Evolutionary conservation across 139 green algal genomes (phyloP).

Genomic region (Pseudopediastrum boryanum): DNA sequence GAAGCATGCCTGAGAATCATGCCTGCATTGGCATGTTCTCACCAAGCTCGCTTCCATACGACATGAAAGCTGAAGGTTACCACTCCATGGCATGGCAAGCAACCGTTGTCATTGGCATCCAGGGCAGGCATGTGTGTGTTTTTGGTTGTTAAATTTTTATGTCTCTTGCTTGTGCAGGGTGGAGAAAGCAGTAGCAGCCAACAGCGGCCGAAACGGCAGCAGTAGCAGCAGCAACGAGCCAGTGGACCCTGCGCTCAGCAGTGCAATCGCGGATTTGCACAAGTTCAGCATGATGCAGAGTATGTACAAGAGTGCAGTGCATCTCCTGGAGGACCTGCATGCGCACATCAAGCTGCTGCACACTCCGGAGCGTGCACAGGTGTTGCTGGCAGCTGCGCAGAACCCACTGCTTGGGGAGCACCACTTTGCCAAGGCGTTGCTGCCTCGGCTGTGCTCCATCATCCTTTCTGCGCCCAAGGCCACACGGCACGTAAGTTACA

Average conservation of each 20-base stretch:
- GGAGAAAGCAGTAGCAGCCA: slow-evolving; percentile 15
- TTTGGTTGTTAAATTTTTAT: no score
- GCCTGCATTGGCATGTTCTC: no score
- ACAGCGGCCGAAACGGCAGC: slow-evolving; percentile 8
- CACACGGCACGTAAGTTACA: slow-evolving; percentile 57
- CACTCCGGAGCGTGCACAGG: slow-evolving; percentile 78
- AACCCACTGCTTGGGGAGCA: slow-evolving; percentile 78
- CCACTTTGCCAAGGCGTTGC: slow-evolving; percentile 61
- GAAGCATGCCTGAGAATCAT: no score
- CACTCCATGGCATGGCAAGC: no score
- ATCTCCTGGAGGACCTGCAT: slow-evolving; percentile 72
- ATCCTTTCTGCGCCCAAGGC: slow-evolving; percentile 69
- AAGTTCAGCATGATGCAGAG: slow-evolving; percentile 43
- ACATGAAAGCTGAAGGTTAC: no score
- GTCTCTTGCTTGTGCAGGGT: slow-evolving; percentile 37
- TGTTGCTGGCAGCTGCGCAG: slow-evolving; percentile 83
- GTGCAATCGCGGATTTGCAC: slow-evolving; percentile 47
- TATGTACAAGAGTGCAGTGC: slow-evolving; percentile 60
- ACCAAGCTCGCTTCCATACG: no score
- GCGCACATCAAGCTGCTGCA: slow-evolving; percentile 74
- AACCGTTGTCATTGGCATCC: no score
- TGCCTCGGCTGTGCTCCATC: slow-evolving; percentile 78
- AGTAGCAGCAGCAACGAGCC: slow-evolving; percentile 14
- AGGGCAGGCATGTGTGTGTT: no score
- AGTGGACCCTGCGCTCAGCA: slow-evolving; percentile 34